Evolutionary conservation across 495 filamentous ascomycete species (phyloP).

Genomic region (Schizothecium vesticola): DNA sequence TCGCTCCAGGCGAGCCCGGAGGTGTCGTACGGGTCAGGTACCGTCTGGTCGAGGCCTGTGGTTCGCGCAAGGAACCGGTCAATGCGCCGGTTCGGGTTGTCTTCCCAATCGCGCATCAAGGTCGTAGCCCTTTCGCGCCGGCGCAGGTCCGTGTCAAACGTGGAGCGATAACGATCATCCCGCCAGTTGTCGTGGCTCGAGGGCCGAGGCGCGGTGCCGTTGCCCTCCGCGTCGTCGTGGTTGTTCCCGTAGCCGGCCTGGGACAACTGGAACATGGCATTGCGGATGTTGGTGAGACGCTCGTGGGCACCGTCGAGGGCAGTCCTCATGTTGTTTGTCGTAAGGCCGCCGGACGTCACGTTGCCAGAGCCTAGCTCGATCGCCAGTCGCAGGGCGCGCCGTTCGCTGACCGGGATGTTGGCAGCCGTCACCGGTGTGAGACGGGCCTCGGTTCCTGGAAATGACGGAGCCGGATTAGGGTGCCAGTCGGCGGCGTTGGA

Average conservation of each 20-base stretch:
- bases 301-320: neutral
- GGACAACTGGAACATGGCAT: neutral
- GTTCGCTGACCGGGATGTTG: neutral
- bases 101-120: constrained; percentile 30
- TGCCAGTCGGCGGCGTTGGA: neutral
- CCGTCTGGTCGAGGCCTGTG: neutral
- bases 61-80: constrained; percentile 12
- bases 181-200: neutral
- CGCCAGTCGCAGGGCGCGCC: neutral
- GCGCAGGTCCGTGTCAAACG: constrained; percentile 9
- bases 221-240: neutral
- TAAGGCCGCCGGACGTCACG: neutral
- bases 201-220: neutral
- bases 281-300: neutral
- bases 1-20: constrained; percentile 67
- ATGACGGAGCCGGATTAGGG: no score
- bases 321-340: neutral
- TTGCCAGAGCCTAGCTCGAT: neutral
- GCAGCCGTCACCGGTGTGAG: neutral
- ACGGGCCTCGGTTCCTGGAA: no score
- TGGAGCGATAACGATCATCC: neutral
- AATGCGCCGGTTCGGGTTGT: constrained; percentile 16
- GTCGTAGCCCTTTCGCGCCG: constrained; percentile 21
- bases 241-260: neutral
- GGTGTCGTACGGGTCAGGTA: constrained; percentile 45